Percentiles rank a stretch among this genome's conserved stretches.
These are phyloP conservation scores for Neofusicoccum cordaticola DNA, from an alignment of 2,329 filamentous ascomycete genomes.

Conservation along the genomic window DNA sequence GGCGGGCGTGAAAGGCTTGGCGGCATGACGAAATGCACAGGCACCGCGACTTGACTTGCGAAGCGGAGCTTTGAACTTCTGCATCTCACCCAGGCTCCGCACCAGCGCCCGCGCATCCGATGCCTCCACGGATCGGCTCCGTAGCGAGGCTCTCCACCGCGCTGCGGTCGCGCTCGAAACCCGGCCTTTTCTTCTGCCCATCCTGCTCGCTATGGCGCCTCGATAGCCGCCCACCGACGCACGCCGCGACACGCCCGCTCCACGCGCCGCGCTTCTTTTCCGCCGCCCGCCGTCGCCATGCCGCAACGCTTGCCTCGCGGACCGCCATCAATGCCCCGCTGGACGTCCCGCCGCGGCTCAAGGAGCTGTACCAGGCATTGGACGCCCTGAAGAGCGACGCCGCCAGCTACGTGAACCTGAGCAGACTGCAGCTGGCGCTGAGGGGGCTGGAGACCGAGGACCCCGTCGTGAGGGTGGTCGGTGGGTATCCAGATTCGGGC, in stretches of 20 bases:
- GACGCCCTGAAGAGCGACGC: conserved; percentile 60
- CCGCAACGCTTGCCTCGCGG: conserved; percentile 46
- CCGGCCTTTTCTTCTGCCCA: conserved; percentile 27
- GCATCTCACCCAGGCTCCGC: conserved; percentile 5
- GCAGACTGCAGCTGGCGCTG: conserved; percentile 68
- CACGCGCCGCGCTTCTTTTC: conserved; percentile 9
- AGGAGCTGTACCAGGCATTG: conserved; percentile 60
- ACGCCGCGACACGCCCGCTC: background rate
- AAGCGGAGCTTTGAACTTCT: conserved; percentile 17
- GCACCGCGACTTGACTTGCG: background rate
- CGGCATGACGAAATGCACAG: conserved; percentile 18
- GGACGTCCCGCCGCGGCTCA: conserved; percentile 51
- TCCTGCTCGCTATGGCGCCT: conserved; percentile 29
- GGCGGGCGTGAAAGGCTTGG: conserved; percentile 5
- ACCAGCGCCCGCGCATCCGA: conserved; percentile 24
- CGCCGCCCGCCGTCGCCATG: conserved; percentile 27
- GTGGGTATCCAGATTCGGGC: conserved; percentile 33
- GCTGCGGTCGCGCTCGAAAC: conserved; percentile 24
- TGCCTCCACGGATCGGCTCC: conserved; percentile 42
- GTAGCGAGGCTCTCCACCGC: conserved; percentile 32
- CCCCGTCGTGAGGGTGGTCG: conserved; percentile 55
- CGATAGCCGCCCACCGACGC: background rate
- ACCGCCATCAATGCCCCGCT: conserved; percentile 54
- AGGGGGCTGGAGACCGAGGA: conserved; percentile 58
- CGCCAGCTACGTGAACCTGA: conserved; percentile 63